Evolutionary conservation across 352 stramenopile genomes (phyloP).

Genomic region (Phytophthora hybrid): DNA sequence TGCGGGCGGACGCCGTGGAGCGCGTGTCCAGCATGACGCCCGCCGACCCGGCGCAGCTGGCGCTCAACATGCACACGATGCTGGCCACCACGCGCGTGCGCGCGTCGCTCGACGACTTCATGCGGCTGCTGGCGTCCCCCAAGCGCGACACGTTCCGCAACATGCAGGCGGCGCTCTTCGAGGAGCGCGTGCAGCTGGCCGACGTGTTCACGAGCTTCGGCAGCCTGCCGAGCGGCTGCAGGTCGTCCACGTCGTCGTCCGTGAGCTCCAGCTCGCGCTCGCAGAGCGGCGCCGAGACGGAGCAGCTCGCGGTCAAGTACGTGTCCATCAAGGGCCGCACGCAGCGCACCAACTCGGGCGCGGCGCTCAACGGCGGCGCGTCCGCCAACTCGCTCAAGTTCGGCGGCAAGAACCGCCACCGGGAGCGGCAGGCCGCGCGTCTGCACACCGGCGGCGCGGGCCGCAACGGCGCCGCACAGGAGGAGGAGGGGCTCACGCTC

Average conservation of each 20-base stretch:
- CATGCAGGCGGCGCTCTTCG: constrained; percentile 61
- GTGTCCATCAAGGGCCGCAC: constrained; percentile 48
- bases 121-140: constrained; percentile 56
- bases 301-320: constrained; percentile 72
- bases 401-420: constrained; percentile 43
- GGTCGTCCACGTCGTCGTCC: constrained; percentile 42
- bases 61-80: constrained; percentile 59
- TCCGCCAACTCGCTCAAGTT: constrained; percentile 57
- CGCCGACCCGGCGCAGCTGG: constrained; percentile 32
- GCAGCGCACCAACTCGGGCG: constrained; percentile 22
- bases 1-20: constrained; percentile 51
- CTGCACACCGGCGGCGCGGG: constrained; percentile 15
- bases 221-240: constrained; percentile 22
- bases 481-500: constrained; percentile 51
- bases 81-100: constrained; percentile 65
- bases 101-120: constrained; percentile 73
- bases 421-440: constrained; percentile 20
- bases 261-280: constrained; percentile 33
- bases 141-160: constrained; percentile 65
- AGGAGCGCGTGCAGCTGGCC: constrained; percentile 62
- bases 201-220: constrained; percentile 76
- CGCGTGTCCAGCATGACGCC: constrained; percentile 64
- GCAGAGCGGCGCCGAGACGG: constrained; percentile 27
- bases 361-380: constrained; percentile 19
- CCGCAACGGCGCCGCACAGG: neutral